Conservation (phyloP, 2,329 filamentous ascomycete genomes). For the Paraconiothyrium brasiliense region DNA sequence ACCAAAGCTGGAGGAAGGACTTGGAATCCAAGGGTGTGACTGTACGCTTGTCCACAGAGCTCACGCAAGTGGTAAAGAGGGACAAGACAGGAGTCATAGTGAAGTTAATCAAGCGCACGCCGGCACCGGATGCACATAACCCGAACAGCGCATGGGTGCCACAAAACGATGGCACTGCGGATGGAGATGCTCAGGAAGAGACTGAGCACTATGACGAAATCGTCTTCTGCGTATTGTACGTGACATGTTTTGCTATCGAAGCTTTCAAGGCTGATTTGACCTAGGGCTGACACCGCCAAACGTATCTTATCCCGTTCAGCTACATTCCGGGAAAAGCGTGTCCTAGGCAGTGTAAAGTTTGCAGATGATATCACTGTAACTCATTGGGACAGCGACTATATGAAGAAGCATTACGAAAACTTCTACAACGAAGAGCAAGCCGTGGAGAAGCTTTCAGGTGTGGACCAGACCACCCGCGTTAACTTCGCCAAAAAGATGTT, state of each 20-base stretch:
- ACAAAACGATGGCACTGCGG: conserved; percentile 48
- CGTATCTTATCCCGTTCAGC: conserved; percentile 67
- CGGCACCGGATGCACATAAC: conserved; percentile 55
- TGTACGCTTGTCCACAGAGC: conserved; percentile 65
- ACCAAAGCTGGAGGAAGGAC: conserved; percentile 66
- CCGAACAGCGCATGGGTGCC: conserved; percentile 56
- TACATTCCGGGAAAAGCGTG: conserved; percentile 68
- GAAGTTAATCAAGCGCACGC: conserved; percentile 55
- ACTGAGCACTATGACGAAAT: conserved; percentile 70
- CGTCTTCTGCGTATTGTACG: conserved; percentile 67
- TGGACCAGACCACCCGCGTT: conserved; percentile 55
- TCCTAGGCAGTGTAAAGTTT: conserved; percentile 76
- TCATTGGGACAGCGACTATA: conserved; percentile 71
- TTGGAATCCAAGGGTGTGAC: conserved; percentile 64
- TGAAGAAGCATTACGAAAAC: conserved; percentile 74
- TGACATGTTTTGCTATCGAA: neutral
- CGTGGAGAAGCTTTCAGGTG: conserved; percentile 52
- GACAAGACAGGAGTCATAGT: conserved; percentile 63
- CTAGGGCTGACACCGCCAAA: conserved; percentile 63
- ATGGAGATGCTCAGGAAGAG: conserved; percentile 52
- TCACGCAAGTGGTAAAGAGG: conserved; percentile 62
- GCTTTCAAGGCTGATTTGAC: neutral
- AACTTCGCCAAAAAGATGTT: conserved; percentile 61
- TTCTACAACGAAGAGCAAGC: conserved; percentile 61
- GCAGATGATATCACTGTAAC: conserved; percentile 77